Evolutionary conservation across 768 basidiomycete species (phyloP).

Genomic region (Lentinus brumalis): DNA sequence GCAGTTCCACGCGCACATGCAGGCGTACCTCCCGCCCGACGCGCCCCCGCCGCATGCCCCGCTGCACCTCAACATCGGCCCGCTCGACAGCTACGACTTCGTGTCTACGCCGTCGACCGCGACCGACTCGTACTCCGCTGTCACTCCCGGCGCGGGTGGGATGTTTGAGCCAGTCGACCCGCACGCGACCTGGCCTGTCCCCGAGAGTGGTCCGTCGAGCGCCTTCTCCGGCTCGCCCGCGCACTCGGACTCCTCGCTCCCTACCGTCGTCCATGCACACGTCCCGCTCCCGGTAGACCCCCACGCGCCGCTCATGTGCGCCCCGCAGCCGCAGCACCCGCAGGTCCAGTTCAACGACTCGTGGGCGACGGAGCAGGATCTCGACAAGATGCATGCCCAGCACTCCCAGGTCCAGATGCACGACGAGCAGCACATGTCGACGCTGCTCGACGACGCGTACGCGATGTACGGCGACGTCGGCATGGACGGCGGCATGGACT

Average conservation of each 20-base stretch:
- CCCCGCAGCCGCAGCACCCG: constrained; percentile 25
- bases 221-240: constrained; percentile 18
- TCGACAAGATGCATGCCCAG: constrained; percentile 2
- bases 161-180: constrained; percentile 13
- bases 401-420: not conserved
- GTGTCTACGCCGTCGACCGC: constrained; percentile 11
- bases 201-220: constrained; percentile 19
- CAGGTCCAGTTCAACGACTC: constrained; percentile 12
- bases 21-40: constrained; percentile 9
- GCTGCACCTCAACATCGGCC: constrained; percentile 19
- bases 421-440: constrained; percentile 3
- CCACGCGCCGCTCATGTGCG: constrained; percentile 9
- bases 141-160: not conserved
- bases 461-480: constrained; percentile 6
- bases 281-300: not conserved
- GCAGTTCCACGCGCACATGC: constrained; percentile 4
- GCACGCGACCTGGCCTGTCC: constrained; percentile 11
- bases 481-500: constrained; percentile 2
- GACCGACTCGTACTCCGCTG: constrained; percentile 9
- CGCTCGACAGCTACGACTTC: constrained; percentile 19
- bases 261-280: not conserved
- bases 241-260: constrained; percentile 16
- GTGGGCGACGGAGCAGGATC: constrained; percentile 1
- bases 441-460: constrained; percentile 10
- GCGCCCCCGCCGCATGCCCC: not conserved